Base-by-base conservation (phyloP, 352 stramenopile genomes). In the Plasmopara viticola region DNA sequence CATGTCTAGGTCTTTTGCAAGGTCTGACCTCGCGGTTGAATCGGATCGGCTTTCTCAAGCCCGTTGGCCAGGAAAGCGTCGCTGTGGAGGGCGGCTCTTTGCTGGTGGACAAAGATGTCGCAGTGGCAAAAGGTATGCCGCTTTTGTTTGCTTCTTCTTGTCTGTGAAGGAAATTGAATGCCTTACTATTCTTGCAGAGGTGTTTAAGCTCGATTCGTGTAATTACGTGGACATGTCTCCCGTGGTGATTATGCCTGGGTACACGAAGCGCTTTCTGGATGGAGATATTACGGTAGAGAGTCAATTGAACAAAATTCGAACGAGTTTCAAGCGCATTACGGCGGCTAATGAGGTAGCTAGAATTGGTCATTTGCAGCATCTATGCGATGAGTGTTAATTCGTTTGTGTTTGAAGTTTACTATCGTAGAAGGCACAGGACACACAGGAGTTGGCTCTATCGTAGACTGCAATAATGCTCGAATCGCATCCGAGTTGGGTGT, bases 251-350 rank as follows among this genome's bases (percentile, higher is more conserved):
- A 95, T 94, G 9, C 58, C 70, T 4, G 94, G 94, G 6, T 99
- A 99, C 65, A 99, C 95, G 29, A 94, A 93, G 57, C 66, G 97
- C n/a, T 98, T 94, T 60, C 72, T 98, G 17, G 94, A 98, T 56
- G 92, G 93, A 17, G 70, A 97, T 56, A 93, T 95, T 53, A 90
- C 78, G 30, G 73, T 89, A 50, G 75, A 87, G 55, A 76, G 66
- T 41, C 81, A 91, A 58, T 51, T 91, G 35, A 30, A 49, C 20
- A 83, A 85, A 49, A 91, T 91, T 38, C 74, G 61, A 34, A 60
- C 71, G 57, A 87, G 76, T 66, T 91, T 91, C 47, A 60, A 82
- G 31, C 60, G 53, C 30, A 91, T 91, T 57, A 72, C 70, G 14
- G 56, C 53, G 0, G 56, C 62, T 15, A 91, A 88, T 49, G 75